A percentile compares a stretch with the other conserved stretches of the same genome.
Conservation (phyloP, 2,329 filamentous ascomycete genomes). For the Epichloe brachyelytri region DNA sequence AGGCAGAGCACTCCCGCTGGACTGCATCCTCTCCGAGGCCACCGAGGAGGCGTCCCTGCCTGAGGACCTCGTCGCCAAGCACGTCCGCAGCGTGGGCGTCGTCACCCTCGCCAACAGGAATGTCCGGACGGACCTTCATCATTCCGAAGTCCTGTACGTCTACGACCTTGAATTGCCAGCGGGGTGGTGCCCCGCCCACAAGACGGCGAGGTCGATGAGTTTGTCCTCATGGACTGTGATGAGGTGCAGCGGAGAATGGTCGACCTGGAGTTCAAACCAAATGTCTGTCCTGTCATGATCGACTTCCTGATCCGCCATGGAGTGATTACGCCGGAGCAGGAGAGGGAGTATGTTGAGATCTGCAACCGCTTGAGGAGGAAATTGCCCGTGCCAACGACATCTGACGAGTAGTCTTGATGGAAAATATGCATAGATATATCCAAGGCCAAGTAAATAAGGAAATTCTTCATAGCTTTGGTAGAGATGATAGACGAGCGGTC, state of each 20-base stretch:
- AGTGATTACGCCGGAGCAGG: constrained; percentile 57
- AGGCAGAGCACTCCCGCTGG: constrained; percentile 52
- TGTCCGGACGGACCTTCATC: constrained; percentile 16
- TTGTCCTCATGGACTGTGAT: constrained; percentile 50
- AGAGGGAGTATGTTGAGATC: constrained; percentile 61
- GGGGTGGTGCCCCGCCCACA: constrained; percentile 51
- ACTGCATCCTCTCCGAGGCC: constrained; percentile 58
- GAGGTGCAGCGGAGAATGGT: constrained; percentile 49
- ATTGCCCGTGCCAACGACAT: constrained; percentile 26
- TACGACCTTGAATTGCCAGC: constrained; percentile 58
- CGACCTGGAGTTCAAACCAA: constrained; percentile 69
- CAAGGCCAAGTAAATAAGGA: too few species aligned
- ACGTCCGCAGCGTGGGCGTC: constrained; percentile 16
- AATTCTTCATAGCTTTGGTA: too few species aligned
- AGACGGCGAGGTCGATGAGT: constrained; percentile 69
- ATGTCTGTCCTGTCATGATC: constrained; percentile 63
- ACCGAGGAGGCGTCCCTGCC: constrained; percentile 52
- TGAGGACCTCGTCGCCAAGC: constrained; percentile 12
- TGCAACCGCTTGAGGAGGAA: constrained; percentile 29
- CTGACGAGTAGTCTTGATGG: constrained; percentile 7
- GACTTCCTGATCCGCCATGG: constrained; percentile 76
- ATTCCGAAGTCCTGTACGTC: constrained; percentile 43
- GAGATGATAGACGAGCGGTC: too few species aligned
- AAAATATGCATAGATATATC: too few species aligned
- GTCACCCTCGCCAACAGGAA: constrained; percentile 20